A percentile compares a stretch with the other conserved stretches of the same genome.
Evolutionary conservation across 805 yeast genomes (phyloP).

Genomic region (Metschnikowia gelsemii): DNA sequence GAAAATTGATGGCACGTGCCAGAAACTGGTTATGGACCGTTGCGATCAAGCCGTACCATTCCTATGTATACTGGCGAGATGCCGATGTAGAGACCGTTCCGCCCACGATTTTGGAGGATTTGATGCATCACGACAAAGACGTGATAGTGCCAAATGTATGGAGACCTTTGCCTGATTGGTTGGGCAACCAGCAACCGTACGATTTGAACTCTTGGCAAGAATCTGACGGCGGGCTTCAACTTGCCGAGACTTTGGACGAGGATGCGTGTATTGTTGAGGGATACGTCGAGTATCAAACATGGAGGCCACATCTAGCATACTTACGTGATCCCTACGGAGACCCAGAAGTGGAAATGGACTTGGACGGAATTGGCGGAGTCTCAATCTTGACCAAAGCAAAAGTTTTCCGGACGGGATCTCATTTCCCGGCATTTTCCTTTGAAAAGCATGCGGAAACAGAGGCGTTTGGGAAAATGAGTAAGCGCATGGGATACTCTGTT

Average conservation of each 20-base stretch:
- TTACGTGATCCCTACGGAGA: conserved; percentile 93
- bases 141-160: conserved; percentile 94
- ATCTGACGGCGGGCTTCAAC: conserved; percentile 73
- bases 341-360: conserved; percentile 86
- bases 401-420: conserved; percentile 85
- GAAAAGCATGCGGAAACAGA: conserved; percentile 97
- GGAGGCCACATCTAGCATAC: conserved; percentile 97
- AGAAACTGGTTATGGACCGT: conserved; percentile 90
- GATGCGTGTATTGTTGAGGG: conserved; percentile 98
- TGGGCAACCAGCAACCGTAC: conserved; percentile 81
- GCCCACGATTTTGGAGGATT: conserved; percentile 78
- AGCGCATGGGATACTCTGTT: conserved; percentile 82
- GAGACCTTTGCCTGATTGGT: conserved; percentile 86
- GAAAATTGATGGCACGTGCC: conserved; percentile 94
- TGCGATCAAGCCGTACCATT: conserved; percentile 86
- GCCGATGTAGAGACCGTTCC: conserved; percentile 95
- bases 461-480: conserved; percentile 89
- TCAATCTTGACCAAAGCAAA: conserved; percentile 84
- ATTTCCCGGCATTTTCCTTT: conserved; percentile 95
- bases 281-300: conserved; percentile 93
- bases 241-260: conserved; percentile 77
- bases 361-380: conserved; percentile 98
- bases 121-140: conserved; percentile 88
- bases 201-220: conserved; percentile 87
- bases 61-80: conserved; percentile 97